Base-by-base conservation (phyloP, 257 asterid species). In the Solanum phureja region DNA sequence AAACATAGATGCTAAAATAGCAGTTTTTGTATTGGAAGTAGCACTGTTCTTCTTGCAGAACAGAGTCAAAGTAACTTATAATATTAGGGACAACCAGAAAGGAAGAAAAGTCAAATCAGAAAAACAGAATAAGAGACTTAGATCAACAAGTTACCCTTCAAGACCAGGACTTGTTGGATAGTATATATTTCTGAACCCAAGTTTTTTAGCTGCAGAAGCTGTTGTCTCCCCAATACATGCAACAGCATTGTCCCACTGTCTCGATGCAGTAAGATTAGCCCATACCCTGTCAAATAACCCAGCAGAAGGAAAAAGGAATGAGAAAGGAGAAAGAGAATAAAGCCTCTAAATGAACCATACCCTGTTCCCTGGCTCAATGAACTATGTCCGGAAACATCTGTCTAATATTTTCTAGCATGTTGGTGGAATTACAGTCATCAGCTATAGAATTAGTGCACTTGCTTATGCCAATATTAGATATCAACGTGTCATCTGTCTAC, bases 141-240 rank as follows among this genome's bases (percentile, higher is more conserved):
- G 64, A 87, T 71, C 74, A 64, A 52, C 64, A 49, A 56, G 46
- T 89, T 95, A 95, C 98, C 98, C 98, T 62, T 94, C 96, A 84
- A 94, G 91, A 76, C 98, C 95, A 46, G 98, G 98, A 85, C 92
- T 92, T 83, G 88, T 88, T 27, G 98, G 98, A 87, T 90, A 89
- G 89, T 93, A 94, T 16, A 95, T 94, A 88, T 92, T 92, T 87
- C 87, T 89, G 37, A 95, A 87, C 27, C 98, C 98, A 44, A 91
- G 86, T 83, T 89, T 91, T 88, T 90, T 94, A 49, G 98, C 98
- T 87, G 94, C 95, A 11, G 81, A 86, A 85, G 98, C 98, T 90
- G 97, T 94, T 89, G 98, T 95, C 91, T 94, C 98, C 35, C 98
- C 98, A 35, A 95, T 94, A 88, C 98, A 95, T 85, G 98, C 98